These are phyloP conservation scores for Raddia guianensis DNA, from an alignment of 176 grass and related monocot genomes.

Conservation along the genomic window DNA sequence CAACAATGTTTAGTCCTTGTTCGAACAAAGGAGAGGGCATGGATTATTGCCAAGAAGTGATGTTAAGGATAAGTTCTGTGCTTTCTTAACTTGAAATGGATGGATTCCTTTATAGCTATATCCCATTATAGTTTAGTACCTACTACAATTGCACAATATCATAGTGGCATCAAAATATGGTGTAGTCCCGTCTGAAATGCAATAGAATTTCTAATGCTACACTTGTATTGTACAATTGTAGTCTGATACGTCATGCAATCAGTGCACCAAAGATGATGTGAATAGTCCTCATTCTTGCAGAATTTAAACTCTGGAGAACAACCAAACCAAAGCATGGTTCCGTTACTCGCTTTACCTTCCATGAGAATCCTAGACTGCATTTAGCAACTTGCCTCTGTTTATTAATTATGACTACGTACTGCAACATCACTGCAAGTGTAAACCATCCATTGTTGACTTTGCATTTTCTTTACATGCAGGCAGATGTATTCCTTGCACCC, in stretches of 20 bases:
- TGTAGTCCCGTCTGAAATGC: background rate
- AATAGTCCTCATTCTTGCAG: background rate
- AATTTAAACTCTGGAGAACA: background rate
- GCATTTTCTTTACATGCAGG: constrained; percentile 56
- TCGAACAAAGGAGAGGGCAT: background rate
- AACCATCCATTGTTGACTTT: background rate
- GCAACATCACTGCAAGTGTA: background rate
- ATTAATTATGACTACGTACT: background rate
- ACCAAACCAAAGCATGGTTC: constrained; percentile 11
- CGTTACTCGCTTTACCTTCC: background rate
- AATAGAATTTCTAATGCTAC: background rate
- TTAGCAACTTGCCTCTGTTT: background rate
- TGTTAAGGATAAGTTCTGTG: background rate
- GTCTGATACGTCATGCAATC: background rate
- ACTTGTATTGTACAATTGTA: constrained; percentile 1
- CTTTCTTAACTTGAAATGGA: background rate
- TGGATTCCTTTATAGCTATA: background rate
- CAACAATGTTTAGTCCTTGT: background rate
- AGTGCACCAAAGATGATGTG: background rate
- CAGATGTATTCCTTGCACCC: constrained; percentile 81
- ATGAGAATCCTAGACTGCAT: constrained; percentile 16
- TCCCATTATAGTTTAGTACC: background rate
- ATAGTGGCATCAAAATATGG: background rate
- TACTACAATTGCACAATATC: background rate
- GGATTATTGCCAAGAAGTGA: background rate